Evolutionary conservation across 2,329 filamentous ascomycete genomes (phyloP).

Genomic region (Lizonia empirigonia): DNA sequence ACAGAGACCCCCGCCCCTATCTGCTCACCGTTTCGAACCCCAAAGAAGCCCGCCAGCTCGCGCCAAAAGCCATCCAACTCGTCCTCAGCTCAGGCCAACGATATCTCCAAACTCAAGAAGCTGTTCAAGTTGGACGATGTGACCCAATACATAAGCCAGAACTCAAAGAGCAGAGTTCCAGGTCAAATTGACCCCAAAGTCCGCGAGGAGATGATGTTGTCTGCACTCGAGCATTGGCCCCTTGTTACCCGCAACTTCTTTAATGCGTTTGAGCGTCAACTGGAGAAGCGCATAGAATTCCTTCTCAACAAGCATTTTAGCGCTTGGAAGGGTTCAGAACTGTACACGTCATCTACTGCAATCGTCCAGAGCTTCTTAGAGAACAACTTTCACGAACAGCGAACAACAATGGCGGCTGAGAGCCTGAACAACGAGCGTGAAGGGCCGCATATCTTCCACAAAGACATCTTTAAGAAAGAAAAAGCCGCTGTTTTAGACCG

Average conservation of each 20-base stretch:
- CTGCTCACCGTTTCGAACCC: conserved; percentile 3
- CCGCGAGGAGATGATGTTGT: conserved; percentile 38
- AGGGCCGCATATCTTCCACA: conserved; percentile 45
- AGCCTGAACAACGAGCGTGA: conserved; percentile 40
- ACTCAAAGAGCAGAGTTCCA: conserved; percentile 39
- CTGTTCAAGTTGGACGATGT: conserved; percentile 42
- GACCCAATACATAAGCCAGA: conserved; percentile 27
- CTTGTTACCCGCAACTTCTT: conserved; percentile 37
- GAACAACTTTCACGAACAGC: conserved; percentile 35
- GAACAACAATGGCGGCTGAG: conserved; percentile 27
- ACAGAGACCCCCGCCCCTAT: conserved; percentile 10
- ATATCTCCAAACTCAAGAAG: conserved; percentile 12
- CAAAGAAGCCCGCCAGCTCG: not conserved
- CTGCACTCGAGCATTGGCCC: conserved; percentile 39
- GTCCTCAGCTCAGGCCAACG: not conserved
- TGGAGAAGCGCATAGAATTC: conserved; percentile 22
- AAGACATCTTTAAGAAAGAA: conserved; percentile 26
- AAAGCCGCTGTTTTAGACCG: conserved; percentile 20
- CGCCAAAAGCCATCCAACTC: not conserved
- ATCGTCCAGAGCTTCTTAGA: conserved; percentile 38
- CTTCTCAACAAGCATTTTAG: conserved; percentile 40
- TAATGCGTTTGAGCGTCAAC: conserved; percentile 13
- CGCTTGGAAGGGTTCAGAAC: conserved; percentile 34
- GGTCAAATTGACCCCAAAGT: conserved; percentile 46
- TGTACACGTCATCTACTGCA: conserved; percentile 32